Percentiles rank a stretch among this genome's conserved stretches.
These are phyloP conservation scores for Pythium oligandrum DNA, from an alignment of 352 stramenopile genomes.

Conservation along the genomic window DNA sequence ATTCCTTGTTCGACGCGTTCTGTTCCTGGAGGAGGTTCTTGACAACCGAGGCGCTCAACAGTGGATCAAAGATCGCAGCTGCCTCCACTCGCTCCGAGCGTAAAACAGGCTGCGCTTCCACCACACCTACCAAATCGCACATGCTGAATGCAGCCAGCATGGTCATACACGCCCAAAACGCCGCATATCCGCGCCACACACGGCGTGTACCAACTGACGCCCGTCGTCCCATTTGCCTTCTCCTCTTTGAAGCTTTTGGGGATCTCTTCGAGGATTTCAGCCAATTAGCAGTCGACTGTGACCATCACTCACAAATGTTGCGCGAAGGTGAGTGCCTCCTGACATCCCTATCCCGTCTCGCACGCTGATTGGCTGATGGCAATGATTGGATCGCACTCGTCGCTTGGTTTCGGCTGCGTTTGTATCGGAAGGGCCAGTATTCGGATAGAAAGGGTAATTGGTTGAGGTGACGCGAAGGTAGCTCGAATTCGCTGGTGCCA, in stretches of 20 bases:
- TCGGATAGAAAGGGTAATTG: neutral
- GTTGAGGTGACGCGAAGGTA: conserved; percentile 15
- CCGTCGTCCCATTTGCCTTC: too few relatives aligned
- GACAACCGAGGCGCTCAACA: neutral
- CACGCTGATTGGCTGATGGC: conserved; percentile 13
- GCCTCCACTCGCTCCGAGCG: too few relatives aligned
- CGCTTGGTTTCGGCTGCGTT: neutral
- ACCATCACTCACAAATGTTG: conserved; percentile 19
- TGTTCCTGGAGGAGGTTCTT: too few relatives aligned
- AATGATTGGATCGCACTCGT: conserved; percentile 8
- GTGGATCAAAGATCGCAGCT: conserved; percentile 6
- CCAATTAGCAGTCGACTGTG: too few relatives aligned
- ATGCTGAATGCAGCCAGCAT: too few relatives aligned
- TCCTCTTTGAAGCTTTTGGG: too few relatives aligned
- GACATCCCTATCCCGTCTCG: conserved; percentile 2
- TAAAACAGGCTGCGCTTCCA: neutral
- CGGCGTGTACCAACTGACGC: too few relatives aligned
- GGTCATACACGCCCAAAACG: too few relatives aligned
- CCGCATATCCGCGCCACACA: too few relatives aligned
- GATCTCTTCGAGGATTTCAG: too few relatives aligned
- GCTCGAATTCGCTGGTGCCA: conserved; percentile 21
- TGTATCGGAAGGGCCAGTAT: conserved; percentile 4
- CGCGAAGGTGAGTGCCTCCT: conserved; percentile 6
- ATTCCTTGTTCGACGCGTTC: too few relatives aligned
- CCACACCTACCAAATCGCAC: too few relatives aligned